Conservation (phyloP, 305 asterid species). For the Nicotiana rustica region DNA sequence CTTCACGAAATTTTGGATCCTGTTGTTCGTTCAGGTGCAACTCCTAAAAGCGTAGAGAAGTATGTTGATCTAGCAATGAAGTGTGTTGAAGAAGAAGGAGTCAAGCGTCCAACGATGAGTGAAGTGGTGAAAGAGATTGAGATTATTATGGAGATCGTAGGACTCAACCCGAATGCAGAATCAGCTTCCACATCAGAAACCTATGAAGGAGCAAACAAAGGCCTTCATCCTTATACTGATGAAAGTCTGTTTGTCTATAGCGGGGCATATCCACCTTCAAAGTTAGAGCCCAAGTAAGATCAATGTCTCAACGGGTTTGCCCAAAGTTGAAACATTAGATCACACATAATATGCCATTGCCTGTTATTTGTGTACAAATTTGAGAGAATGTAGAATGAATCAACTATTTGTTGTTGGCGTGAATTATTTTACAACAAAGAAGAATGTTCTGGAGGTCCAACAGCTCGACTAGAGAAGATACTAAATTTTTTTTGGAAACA, state of each 20-base stretch:
- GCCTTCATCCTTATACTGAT: slow-evolving; percentile 65
- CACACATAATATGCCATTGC: neutral
- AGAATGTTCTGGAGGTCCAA: neutral
- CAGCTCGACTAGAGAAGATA: neutral
- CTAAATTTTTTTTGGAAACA: neutral
- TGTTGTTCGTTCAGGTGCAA: slow-evolving; percentile 35
- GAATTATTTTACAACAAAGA: neutral
- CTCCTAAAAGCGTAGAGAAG: slow-evolving; percentile 53
- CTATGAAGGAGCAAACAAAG: slow-evolving; percentile 60
- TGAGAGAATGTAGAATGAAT: slow-evolving; percentile 14
- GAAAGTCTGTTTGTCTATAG: slow-evolving; percentile 70
- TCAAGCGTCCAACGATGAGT: slow-evolving; percentile 50
- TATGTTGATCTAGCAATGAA: slow-evolving; percentile 52
- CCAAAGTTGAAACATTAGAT: slow-evolving; percentile 5
- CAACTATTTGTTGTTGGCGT: neutral
- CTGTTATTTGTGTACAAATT: slow-evolving; percentile 9
- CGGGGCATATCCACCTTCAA: slow-evolving; percentile 55
- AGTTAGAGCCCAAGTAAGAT: slow-evolving; percentile 64
- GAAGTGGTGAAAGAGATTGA: slow-evolving; percentile 59
- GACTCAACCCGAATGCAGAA: slow-evolving; percentile 77
- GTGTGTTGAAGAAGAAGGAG: slow-evolving; percentile 51
- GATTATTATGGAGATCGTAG: slow-evolving; percentile 67
- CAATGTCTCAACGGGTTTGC: neutral
- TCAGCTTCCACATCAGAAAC: slow-evolving; percentile 76
- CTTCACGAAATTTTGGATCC: slow-evolving; percentile 54